Percentiles rank a stretch among this genome's conserved stretches.
These are phyloP conservation scores for Epichloe sibirici DNA, from an alignment of 2,329 filamentous ascomycete genomes.

Conservation along the genomic window DNA sequence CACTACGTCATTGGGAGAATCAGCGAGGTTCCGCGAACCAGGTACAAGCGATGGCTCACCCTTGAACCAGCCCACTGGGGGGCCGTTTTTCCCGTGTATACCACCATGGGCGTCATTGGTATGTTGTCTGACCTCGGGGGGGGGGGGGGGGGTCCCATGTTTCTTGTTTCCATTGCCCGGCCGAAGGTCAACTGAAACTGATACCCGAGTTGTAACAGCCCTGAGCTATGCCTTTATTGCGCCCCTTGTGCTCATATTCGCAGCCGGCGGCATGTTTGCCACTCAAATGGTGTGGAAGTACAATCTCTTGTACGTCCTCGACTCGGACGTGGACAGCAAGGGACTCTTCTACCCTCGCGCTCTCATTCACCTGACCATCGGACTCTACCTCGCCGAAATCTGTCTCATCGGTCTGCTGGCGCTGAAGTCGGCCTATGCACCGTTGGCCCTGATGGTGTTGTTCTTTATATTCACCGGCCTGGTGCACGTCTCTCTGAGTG, in stretches of 20 bases:
- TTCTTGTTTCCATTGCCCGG: background rate
- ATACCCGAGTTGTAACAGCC: conserved; percentile 31
- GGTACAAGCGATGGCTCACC: conserved; percentile 66
- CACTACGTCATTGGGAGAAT: conserved; percentile 53
- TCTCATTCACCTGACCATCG: conserved; percentile 72
- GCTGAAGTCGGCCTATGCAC: conserved; percentile 53
- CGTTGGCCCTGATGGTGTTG: conserved; percentile 62
- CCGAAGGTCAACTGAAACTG: background rate
- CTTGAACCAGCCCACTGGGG: conserved; percentile 72
- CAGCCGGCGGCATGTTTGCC: conserved; percentile 61
- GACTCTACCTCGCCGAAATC: conserved; percentile 70
- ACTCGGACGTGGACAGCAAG: conserved; percentile 73
- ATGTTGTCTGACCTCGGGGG: conserved; percentile 20
- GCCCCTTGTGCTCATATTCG: conserved; percentile 73
- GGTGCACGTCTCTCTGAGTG: conserved; percentile 62
- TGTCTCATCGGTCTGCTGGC: conserved; percentile 79
- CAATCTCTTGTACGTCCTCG: conserved; percentile 78
- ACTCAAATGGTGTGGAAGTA: conserved; percentile 87
- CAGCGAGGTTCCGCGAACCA: conserved; percentile 65
- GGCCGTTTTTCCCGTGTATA: conserved; percentile 73
- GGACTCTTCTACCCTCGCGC: conserved; percentile 81
- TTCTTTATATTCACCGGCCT: conserved; percentile 65
- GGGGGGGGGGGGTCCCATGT: background rate
- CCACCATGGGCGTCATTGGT: conserved; percentile 71
- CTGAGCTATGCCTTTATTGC: conserved; percentile 81